phyloP scores from a whole-genome alignment of 2,329 filamentous ascomycete genomes.

The Colletotrichum higginsianum region DNA sequence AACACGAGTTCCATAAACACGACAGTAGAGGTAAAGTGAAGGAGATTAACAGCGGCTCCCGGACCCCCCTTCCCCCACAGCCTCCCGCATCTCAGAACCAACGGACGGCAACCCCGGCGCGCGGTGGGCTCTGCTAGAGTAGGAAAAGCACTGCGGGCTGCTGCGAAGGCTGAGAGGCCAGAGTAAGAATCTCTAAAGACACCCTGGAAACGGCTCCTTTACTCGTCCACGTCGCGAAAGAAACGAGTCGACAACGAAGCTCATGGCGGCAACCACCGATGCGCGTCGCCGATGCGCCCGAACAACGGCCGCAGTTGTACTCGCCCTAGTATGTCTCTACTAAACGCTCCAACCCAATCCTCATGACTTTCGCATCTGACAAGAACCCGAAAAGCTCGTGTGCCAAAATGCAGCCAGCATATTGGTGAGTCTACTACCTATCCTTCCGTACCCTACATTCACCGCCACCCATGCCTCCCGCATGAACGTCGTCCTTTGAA shows the following conservation, averaged over 20 bases:
- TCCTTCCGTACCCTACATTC: too few species aligned
- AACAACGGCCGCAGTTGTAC: not conserved
- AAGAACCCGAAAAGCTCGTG: not conserved
- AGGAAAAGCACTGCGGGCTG: not conserved
- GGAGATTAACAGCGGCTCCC: too few species aligned
- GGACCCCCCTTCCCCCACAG: not conserved
- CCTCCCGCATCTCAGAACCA: not conserved
- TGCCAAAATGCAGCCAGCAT: slow-evolving; percentile 9
- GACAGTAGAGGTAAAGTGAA: too few species aligned
- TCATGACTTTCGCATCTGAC: not conserved
- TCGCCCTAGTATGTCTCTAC: not conserved
- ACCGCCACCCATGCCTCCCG: not conserved
- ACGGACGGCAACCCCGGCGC: not conserved
- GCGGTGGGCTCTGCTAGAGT: not conserved
- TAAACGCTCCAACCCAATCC: not conserved
- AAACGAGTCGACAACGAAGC: not conserved
- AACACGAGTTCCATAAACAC: not conserved
- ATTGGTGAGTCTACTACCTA: not conserved
- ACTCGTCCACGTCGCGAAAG: not conserved
- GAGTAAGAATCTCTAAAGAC: not conserved
- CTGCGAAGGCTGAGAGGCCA: not conserved
- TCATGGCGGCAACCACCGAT: not conserved
- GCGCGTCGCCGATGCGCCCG: not conserved
- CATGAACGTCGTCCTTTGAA: not conserved
- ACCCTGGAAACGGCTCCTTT: too few species aligned